Evolutionary conservation across 2,329 filamentous ascomycete genomes (phyloP), one percentile per base, ranked within the genome.

Genomic region (Ustulina deusta): DNA sequence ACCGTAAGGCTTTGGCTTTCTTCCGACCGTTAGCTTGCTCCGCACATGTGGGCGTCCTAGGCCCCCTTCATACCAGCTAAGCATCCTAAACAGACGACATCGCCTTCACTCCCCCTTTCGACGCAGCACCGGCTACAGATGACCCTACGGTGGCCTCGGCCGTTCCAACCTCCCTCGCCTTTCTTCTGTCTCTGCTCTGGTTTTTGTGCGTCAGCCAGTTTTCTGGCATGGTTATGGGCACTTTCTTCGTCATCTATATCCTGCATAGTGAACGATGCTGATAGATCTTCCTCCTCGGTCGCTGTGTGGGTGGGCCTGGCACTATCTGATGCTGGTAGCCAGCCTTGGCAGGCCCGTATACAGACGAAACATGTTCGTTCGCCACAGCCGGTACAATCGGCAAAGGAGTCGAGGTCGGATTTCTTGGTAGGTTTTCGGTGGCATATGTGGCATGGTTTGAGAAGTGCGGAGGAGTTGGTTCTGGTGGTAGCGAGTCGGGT

Each of bases 101-200:
- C 89, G 29, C 90, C 90, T 61, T 91, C 86, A 22, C 80, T 74
- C 0, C 89, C 90, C 27, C 83, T 83, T 76, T 93, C 90, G 2
- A 91, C 84, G 75, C 90, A 92, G 78, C 90, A 93, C 20, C 85
- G 83, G 74, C 90, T 91, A 76, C 90, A 93, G 2, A 92, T 81
- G 72, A 87, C 84, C 38, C 83, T 79, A 9, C 82, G 80, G 70
- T 89, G 87, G 7, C 83, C 83, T 13, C 72, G 72, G 55, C 75
- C 76, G 34, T 75, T 71, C 77, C 76, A 77, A 38, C 72, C 66
- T 13, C 64, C 74, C 32, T 70, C 75, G 32, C 52, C 51, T 36
- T 71, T 70, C 27, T 73, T 70, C 34, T 66, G 71, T 59, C 61
- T 55, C 51, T 58, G 65, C 4, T 69, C 62, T 63, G 48, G 72